Base-by-base conservation (phyloP, 2,329 filamentous ascomycete species). In the Celoporthe dispersa region DNA sequence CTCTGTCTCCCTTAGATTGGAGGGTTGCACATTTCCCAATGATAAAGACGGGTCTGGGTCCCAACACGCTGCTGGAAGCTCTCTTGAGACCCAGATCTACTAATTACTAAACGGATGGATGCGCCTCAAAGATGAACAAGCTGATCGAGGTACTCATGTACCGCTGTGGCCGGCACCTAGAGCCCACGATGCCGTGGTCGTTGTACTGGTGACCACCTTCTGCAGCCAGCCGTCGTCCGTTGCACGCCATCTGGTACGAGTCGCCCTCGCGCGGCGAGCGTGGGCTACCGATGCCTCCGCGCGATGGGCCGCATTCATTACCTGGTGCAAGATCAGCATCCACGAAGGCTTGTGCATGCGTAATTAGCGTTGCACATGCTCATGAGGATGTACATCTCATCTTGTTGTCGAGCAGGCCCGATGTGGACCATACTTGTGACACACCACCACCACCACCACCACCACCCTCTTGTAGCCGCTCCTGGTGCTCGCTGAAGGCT, bases 141-240 rank as follows among this genome's bases (percentile, higher is more conserved):
- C 11, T 28, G 44, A 19, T 63, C 60, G 11, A 61, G 7, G 33
- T 41, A 22, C 8, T n/a, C 59, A 39, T 55, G 51, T 60, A 59
- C 63, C 48, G 16, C n/a, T 14, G n/a, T 16, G 25, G 16, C 12
- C 62, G 31, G 35, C 33, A 66, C n/a, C 35, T 6, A 33, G 31
- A 51, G 22, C 41, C 19, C 57, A 68, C 66, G 59, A 70, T 72
- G 60, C 68, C 68, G 67, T 60, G 39, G 62, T 35, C 25, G 48
- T 68, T 53, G 68, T 69, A 67, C 53, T 51, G 48, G 60, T 44
- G 31, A 68, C 22, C 55, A 57, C 53, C 39, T 53, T 48, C 68
- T 68, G 65, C 48, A 62, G 60, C 61, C 65, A 70, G 70, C 65
- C 70, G 68, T 69, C 37, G 35, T 66, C 68, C 68, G 63, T 64